These are phyloP conservation scores for Trichoderma breve DNA, from an alignment of 2,329 filamentous ascomycete species.

Conservation along the genomic window DNA sequence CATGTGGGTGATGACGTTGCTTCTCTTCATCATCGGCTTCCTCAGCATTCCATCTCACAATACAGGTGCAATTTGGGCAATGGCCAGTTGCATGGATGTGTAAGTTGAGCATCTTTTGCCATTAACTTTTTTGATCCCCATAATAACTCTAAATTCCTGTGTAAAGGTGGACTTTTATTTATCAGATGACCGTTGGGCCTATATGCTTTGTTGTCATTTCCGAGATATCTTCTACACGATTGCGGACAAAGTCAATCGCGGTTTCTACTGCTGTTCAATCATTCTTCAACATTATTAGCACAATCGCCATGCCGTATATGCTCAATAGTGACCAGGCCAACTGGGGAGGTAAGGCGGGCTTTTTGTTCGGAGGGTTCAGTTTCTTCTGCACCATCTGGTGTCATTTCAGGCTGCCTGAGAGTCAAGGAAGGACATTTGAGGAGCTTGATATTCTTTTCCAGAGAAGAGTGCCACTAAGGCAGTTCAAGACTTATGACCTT, in stretches of 20 bases:
- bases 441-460: slow-evolving; percentile 35
- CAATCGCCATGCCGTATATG: slow-evolving; percentile 33
- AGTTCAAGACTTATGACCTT: slow-evolving; percentile 24
- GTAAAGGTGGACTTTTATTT: slow-evolving; percentile 39
- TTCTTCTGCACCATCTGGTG: slow-evolving; percentile 27
- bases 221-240: slow-evolving; percentile 37
- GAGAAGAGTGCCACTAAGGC: slow-evolving; percentile 19
- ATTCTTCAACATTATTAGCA: slow-evolving; percentile 29
- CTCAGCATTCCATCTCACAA: slow-evolving; percentile 37
- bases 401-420: slow-evolving; percentile 33
- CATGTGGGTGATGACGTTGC: slow-evolving; percentile 32
- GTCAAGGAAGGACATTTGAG: slow-evolving; percentile 31
- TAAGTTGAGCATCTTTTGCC: background rate
- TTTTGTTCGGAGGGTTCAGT: slow-evolving; percentile 31
- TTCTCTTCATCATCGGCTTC: slow-evolving; percentile 44
- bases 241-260: slow-evolving; percentile 34
- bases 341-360: slow-evolving; percentile 35
- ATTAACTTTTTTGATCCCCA: background rate
- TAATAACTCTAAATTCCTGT: background rate
- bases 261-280: slow-evolving; percentile 30
- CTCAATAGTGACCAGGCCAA: slow-evolving; percentile 33
- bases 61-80: slow-evolving; percentile 35
- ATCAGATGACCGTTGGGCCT: slow-evolving; percentile 42
- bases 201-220: slow-evolving; percentile 43
- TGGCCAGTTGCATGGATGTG: slow-evolving; percentile 40